Evolutionary conservation across 1,284 basidiomycete species (phyloP), one percentile per base, ranked within the genome.

Genomic region (Cutaneotrichosporon sp.): DNA sequence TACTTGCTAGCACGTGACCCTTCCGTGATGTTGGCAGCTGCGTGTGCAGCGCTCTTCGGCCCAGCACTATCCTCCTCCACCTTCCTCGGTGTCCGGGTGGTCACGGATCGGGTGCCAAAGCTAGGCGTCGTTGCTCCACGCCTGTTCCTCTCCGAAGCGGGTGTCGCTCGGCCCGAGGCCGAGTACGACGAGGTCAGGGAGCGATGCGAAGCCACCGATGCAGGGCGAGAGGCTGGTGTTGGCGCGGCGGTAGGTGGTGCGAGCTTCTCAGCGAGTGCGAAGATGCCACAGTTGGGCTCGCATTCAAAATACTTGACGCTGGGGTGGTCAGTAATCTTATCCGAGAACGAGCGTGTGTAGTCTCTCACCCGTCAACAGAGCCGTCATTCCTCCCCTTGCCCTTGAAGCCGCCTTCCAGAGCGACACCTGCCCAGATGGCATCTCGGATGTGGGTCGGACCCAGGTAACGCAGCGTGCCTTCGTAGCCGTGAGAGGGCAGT

Each of bases 381-480:
- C 96, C 96, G 74, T 98, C 88, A 74, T 99, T 99, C 83, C 98
- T 98, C 2, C 96, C 96, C 76, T 90, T 90, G n/a, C 96, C 94
- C 16, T 84, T 80, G 74, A 92, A 95, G 2, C 89, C 90, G 46
- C 88, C 89, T 69, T 86, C 82, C n/a, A 97, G 83, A 78, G 96
- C 91, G 18, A 97, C 90, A 34, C 93, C 93, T 31, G 91, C 93
- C 90, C 90, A 97, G 16, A 88, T 81, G 5, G 93, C 94, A 6
- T 86, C 84, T 78, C 96, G 96, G 56, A 89, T 90, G 22, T 90
- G 87, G 61, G 94, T 93, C 69, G 87, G 85, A 1, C 93, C 93
- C 16, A 93, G 68, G 78, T 88, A 97, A 66, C 86, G 82, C 61
- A 97, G 78, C 5, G 82, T 86, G 13, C 93, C 94, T 75, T 95